A percentile compares a stretch with the other conserved stretches of the same genome.
These are phyloP conservation scores for Populus alba DNA, from an alignment of 345 rosid genomes.

Conservation along the genomic window DNA sequence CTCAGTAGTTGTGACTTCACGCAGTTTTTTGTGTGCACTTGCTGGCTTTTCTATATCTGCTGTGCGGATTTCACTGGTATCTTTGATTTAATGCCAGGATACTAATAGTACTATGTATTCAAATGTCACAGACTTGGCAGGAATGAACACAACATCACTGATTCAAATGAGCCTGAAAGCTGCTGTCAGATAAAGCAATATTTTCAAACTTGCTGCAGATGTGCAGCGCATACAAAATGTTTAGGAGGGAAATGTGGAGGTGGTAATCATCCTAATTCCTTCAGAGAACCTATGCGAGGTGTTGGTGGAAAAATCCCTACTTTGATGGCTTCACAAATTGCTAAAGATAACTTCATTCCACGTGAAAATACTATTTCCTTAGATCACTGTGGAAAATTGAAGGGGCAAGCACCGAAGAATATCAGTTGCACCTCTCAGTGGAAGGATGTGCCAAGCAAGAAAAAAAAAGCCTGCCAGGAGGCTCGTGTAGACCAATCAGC, in stretches of 20 bases:
- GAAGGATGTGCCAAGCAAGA: constrained; percentile 47
- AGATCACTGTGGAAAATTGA: constrained; percentile 16
- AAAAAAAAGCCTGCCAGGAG: constrained; percentile 20
- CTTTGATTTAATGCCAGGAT: neutral
- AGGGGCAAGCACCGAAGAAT: constrained; percentile 14
- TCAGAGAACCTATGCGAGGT: constrained; percentile 12
- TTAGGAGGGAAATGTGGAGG: constrained; percentile 22
- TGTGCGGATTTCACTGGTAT: neutral
- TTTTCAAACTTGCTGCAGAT: constrained; percentile 26
- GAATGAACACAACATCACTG: constrained; percentile 11
- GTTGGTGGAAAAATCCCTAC: constrained; percentile 14
- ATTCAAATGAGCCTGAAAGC: constrained; percentile 23
- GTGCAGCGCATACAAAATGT: constrained; percentile 27
- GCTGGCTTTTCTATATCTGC: neutral
- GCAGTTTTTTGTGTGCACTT: too few relatives aligned
- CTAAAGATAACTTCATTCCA: constrained; percentile 14
- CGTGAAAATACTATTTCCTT: constrained; percentile 20
- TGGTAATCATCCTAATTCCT: constrained; percentile 18
- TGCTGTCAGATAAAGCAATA: constrained; percentile 28
- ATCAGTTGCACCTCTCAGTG: constrained; percentile 30
- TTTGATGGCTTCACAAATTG: constrained; percentile 25
- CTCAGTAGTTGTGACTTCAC: too few relatives aligned
- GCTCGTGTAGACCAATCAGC: constrained; percentile 13
- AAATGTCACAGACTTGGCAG: constrained; percentile 28
- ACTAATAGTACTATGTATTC: neutral